A percentile compares a stretch with the other conserved stretches of the same genome.
phyloP scores from a whole-genome alignment of 2,329 filamentous ascomycete genomes.

The Diaporthe ilicicola region DNA sequence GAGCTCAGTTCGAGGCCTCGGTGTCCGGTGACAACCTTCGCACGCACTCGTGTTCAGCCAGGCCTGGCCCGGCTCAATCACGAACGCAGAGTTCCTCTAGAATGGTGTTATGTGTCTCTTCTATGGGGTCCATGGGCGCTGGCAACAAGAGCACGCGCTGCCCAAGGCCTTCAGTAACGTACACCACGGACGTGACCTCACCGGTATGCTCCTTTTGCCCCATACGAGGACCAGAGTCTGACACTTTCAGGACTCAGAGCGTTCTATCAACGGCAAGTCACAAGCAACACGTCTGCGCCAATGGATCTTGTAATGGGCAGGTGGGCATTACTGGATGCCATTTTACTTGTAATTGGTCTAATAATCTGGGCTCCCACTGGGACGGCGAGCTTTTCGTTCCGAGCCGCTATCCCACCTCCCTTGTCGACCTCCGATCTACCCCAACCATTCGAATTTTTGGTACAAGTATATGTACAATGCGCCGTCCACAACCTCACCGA shows the following conservation, averaged over 20 bases:
- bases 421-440: conserved; percentile 7
- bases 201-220: conserved; percentile 17
- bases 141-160: too few relatives aligned
- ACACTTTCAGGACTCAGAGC: background rate
- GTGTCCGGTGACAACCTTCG: background rate
- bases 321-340: background rate
- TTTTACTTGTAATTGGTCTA: conserved; percentile 20
- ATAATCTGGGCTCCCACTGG: conserved; percentile 5
- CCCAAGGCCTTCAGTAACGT: background rate
- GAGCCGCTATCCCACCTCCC: background rate
- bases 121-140: background rate
- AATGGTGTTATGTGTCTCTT: background rate
- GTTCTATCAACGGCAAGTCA: background rate
- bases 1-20: background rate
- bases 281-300: background rate
- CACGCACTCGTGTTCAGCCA: background rate
- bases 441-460: conserved; percentile 13
- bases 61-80: background rate
- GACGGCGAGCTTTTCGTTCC: conserved; percentile 3
- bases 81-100: background rate
- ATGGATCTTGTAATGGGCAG: background rate
- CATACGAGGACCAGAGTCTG: conserved; percentile 1
- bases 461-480: conserved; percentile 21
- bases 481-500: background rate
- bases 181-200: background rate